phyloP scores from a whole-genome alignment of 139 green algal genomes.

The Zygnema circumcarinatum region DNA sequence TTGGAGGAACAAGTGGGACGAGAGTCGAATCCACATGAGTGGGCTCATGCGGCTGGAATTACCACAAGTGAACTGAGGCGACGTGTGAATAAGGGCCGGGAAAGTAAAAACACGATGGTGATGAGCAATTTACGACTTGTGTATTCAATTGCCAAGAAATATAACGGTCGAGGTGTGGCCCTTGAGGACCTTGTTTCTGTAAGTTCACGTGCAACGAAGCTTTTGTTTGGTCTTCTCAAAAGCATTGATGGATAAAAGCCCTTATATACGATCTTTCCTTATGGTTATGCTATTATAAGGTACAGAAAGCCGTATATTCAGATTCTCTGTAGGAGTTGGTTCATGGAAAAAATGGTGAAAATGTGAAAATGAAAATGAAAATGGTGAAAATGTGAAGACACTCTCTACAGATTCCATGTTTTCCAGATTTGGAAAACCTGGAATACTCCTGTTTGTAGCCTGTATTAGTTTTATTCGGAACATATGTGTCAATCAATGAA shows the following conservation, averaged over 20 bases:
- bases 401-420: too few relatives aligned
- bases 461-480: too few relatives aligned
- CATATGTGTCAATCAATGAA: too few relatives aligned
- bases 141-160: slow-evolving; percentile 86
- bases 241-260: neutral
- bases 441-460: too few relatives aligned
- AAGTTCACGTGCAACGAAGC: slow-evolving; percentile 45
- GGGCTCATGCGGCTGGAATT: slow-evolving; percentile 65
- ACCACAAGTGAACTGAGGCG: slow-evolving; percentile 58
- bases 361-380: too few relatives aligned
- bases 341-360: too few relatives aligned
- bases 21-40: slow-evolving; percentile 66
- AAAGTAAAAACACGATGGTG: slow-evolving; percentile 85
- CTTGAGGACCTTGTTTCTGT: slow-evolving; percentile 75
- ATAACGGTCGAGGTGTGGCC: slow-evolving; percentile 71
- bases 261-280: too few relatives aligned
- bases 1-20: slow-evolving; percentile 64
- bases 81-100: slow-evolving; percentile 59
- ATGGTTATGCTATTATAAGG: too few relatives aligned
- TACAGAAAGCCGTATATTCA: too few relatives aligned
- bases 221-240: neutral
- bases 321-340: too few relatives aligned
- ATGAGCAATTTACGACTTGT: slow-evolving; percentile 93
- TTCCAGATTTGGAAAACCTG: too few relatives aligned
- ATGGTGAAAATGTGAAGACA: too few relatives aligned